Evolutionary conservation across 768 basidiomycete genomes (phyloP), one percentile per base, ranked within the genome.

Genomic region (Fomitopsis serialis): DNA sequence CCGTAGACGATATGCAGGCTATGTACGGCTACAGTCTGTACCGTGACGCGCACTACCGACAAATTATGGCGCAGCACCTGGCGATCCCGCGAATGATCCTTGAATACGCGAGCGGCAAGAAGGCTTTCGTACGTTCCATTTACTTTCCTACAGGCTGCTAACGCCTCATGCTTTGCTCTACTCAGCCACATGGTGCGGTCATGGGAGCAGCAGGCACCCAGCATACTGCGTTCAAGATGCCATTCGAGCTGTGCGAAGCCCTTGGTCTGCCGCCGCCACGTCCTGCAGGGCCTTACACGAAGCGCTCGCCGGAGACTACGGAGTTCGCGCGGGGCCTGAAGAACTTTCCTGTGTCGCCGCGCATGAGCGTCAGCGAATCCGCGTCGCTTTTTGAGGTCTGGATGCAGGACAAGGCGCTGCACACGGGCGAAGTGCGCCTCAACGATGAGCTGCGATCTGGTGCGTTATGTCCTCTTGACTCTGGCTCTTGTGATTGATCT

Each of bases 1-100:
- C 92, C 0, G 74, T 95, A 1, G 94, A 97, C 58, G 93, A 96
- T 60, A 82, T 91, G 66, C 94, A 96, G 66, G 78, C 90, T 0
- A 68, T 97, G 23, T 92, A 89, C 62, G 74, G 79, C 63, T 72
- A 69, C 42, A 81, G 87, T 0, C 63, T 71, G 24, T 95, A 95
- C 70, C 80, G 82, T 23, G 84, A 90, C 53, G 87, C 88, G 12
- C 81, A 84, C 42, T 91, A 84, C 68, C 72, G 74, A 6, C 63
- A 72, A 10, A 81, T 96, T 50, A 80, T 84, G 53, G 74, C 90
- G 0, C 89, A 86, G 60, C 87, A 95, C 60, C 74, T 97, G 6
- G 85, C 89, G 2, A 68, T 91, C 29, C 92, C 92, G 1, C 78
- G 90, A 10, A 65, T 91, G 37, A 70, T 93, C 35, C 72, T 97